Evolutionary conservation across 495 filamentous ascomycete species (phyloP), one percentile per base, ranked within the genome.

Genomic region (Pseudevernia furfuracea): DNA sequence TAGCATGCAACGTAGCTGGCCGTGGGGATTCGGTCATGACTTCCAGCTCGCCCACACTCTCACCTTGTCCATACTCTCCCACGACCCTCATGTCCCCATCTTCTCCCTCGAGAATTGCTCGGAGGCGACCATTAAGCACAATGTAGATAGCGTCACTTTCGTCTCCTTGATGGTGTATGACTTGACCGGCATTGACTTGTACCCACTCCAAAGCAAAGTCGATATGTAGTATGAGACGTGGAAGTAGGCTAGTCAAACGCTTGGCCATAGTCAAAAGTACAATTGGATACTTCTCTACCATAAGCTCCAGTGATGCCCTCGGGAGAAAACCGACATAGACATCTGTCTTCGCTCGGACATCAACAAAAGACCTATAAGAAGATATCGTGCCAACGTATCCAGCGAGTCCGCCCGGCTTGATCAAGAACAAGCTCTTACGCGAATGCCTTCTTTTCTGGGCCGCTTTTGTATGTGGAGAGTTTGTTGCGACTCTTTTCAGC

Each of bases 61-160:
- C 94, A 23, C 94, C 94, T 72, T 98, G 94, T 9, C 95, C 94
- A 71, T 89, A 97, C 72, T 98, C 94, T 15, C 91, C 92, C 44
- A 91, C 84, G 44, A 96, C 92, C 59, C 86, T 88, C 79, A 96
- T 89, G n/a, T 85, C 88, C 0, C 89, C 90, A 59, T 89, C 86
- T 37, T 87, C 78, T 8, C 84, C 81, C 70, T 97, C 91, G 39
- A 89, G 81, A 3, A 97, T 84, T 7, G 89, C 83, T 43, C 94
- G 79, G 32, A 98, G 75, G 14, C 94, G 86, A 14, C 94, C 94
- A 72, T 98, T 98, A 10, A 98, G 80, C 15, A 97, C 95, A 66
- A 98, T 91, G 71, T 98, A 97, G 48, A 98, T 98, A 17, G 95
- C 94, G 75, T 98, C 94, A 72, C 94, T 97, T 65, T 97, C 94